These are phyloP conservation scores for Phytophthora melonis DNA, from an alignment of 352 stramenopile genomes.

Conservation along the genomic window DNA sequence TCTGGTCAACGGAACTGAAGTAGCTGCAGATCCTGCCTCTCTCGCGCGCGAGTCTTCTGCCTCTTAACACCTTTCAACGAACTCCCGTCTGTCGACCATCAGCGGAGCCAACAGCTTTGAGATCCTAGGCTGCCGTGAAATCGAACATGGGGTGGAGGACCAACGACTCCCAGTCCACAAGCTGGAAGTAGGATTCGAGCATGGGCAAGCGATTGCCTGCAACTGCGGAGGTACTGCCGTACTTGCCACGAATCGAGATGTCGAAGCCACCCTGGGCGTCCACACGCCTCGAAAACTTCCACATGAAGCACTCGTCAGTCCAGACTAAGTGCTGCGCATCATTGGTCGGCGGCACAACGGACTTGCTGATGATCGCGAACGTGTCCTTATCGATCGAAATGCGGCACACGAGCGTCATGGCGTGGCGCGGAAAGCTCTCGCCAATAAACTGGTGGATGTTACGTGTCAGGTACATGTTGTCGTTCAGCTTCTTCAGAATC, in stretches of 20 bases:
- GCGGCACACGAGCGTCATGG: constrained; percentile 84
- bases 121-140: constrained; percentile 50
- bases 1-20: constrained; percentile 1
- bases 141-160: constrained; percentile 84
- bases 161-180: constrained; percentile 88
- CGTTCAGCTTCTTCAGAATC: constrained; percentile 87
- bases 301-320: constrained; percentile 90
- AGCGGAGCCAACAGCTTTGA: constrained; percentile 14
- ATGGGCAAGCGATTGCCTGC: constrained; percentile 84
- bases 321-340: constrained; percentile 89
- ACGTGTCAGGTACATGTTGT: constrained; percentile 87
- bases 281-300: constrained; percentile 71
- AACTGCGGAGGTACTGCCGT: constrained; percentile 85
- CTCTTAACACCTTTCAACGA: constrained; percentile 25
- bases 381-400: constrained; percentile 87
- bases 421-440: constrained; percentile 86
- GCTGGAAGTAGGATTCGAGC: constrained; percentile 88
- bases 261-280: constrained; percentile 75
- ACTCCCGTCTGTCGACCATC: constrained; percentile 20
- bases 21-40: constrained; percentile 18
- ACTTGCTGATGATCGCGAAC: constrained; percentile 87
- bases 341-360: constrained; percentile 78
- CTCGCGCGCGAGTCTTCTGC: constrained; percentile 20
- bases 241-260: constrained; percentile 80
- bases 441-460: constrained; percentile 91